phyloP scores from a whole-genome alignment of 139 green algal species.

The Gonium pectorale region DNA sequence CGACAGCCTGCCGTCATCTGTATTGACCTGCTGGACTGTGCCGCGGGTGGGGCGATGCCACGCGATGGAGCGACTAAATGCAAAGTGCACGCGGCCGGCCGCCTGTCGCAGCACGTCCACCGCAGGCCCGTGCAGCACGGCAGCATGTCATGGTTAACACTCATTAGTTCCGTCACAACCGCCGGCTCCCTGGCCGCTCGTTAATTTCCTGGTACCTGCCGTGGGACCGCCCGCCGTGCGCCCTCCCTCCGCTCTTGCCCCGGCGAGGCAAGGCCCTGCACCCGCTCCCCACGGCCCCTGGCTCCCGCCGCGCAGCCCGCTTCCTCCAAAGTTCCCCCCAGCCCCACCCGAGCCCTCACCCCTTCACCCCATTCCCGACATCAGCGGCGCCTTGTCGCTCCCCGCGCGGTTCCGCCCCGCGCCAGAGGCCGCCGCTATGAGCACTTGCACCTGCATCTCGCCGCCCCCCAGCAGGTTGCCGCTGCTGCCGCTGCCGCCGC shows the following conservation, averaged over 20 bases:
- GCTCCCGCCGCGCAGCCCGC: not conserved
- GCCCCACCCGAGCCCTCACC: not conserved
- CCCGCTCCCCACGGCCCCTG: not conserved
- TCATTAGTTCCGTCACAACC: no score
- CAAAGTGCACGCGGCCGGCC: no score
- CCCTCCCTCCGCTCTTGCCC: not conserved
- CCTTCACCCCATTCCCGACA: not conserved
- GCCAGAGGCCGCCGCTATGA: not conserved
- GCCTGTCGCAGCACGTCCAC: no score
- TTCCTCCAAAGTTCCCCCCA: not conserved
- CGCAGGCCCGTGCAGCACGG: no score
- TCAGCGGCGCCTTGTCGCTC: constrained; percentile 4
- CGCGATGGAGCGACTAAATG: no score
- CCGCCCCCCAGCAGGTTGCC: not conserved
- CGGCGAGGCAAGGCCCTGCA: not conserved
- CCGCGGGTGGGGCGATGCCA: no score
- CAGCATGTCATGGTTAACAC: no score
- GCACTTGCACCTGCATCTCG: not conserved
- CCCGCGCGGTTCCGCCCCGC: constrained; percentile 4
- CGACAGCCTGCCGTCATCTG: no score
- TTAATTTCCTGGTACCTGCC: not conserved
- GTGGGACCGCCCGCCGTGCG: not conserved
- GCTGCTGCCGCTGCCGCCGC: not conserved
- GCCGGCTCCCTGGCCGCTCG: no score
- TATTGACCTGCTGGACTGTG: no score